These are phyloP conservation scores for Pseudogymnoascus sp. DNA, from an alignment of 2,329 filamentous ascomycete species.

Conservation along the genomic window DNA sequence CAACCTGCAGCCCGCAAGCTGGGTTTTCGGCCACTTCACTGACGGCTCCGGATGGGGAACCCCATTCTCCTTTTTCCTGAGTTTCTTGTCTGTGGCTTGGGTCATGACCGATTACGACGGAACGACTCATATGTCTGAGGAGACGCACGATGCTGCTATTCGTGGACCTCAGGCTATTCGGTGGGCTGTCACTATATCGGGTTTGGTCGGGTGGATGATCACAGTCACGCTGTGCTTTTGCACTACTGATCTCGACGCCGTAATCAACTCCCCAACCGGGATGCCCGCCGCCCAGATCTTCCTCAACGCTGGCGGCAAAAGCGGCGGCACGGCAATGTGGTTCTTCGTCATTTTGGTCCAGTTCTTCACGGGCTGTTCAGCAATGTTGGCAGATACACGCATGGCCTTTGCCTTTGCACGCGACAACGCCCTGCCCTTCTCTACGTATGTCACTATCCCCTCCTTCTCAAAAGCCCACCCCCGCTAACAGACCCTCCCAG, in stretches of 20 bases:
- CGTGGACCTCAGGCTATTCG: conserved; percentile 51
- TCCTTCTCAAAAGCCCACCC: not conserved
- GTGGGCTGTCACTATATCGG: conserved; percentile 50
- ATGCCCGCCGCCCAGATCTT: conserved; percentile 52
- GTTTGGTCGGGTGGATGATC: conserved; percentile 51
- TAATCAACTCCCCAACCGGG: conserved; percentile 48
- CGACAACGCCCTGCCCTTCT: conserved; percentile 52
- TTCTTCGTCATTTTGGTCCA: conserved; percentile 54
- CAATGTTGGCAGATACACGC: conserved; percentile 54
- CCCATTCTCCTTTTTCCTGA: conserved; percentile 52
- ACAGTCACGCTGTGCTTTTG: conserved; percentile 57
- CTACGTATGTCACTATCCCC: conserved; percentile 32
- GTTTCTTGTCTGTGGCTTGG: conserved; percentile 47
- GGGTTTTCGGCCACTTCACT: conserved; percentile 52
- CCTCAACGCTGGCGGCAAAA: conserved; percentile 48
- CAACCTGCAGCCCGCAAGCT: conserved; percentile 47
- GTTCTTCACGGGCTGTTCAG: conserved; percentile 55
- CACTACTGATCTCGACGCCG: conserved; percentile 46
- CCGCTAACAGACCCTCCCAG: conserved; percentile 23
- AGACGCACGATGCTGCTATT: conserved; percentile 54
- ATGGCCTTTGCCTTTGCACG: conserved; percentile 55
- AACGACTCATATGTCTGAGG: conserved; percentile 60
- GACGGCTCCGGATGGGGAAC: conserved; percentile 56
- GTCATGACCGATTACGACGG: conserved; percentile 64
- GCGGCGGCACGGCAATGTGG: conserved; percentile 52